phyloP scores from a whole-genome alignment of 768 basidiomycete genomes.

The Aureoboletus auriporus region DNA sequence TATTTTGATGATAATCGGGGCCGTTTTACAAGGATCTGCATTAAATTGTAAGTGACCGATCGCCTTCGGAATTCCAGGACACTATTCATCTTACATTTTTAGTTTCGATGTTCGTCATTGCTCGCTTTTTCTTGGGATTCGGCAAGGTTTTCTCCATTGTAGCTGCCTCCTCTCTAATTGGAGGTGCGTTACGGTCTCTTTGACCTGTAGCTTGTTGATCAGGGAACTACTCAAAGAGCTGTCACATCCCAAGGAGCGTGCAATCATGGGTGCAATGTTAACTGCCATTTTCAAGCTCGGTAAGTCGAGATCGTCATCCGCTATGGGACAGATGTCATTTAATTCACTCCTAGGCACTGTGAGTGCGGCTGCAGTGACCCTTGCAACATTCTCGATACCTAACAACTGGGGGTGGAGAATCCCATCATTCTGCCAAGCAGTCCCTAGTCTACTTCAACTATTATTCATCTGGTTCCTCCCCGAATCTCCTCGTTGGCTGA shows the following conservation, averaged over 20 bases:
- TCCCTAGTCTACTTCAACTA: constrained; percentile 53
- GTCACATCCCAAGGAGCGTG: background rate
- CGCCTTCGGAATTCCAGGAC: background rate
- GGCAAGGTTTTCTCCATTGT: background rate
- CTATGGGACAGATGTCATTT: background rate
- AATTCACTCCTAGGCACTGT: constrained; percentile 7
- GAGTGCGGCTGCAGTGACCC: constrained; percentile 49
- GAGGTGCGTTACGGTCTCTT: background rate
- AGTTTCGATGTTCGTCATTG: background rate
- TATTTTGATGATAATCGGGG: background rate
- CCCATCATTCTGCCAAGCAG: constrained; percentile 39
- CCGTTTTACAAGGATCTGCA: background rate
- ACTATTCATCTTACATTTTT: background rate
- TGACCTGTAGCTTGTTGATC: background rate
- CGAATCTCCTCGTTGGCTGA: too few relatives aligned
- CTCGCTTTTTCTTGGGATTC: background rate
- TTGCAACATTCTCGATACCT: constrained; percentile 59
- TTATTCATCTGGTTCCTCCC: constrained; percentile 34
- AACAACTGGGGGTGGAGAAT: constrained; percentile 17
- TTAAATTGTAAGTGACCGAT: background rate
- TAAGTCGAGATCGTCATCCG: background rate
- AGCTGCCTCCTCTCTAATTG: background rate
- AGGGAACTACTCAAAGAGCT: constrained; percentile 8
- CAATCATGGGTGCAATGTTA: constrained; percentile 14
- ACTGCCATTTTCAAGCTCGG: constrained; percentile 5